Evolutionary conservation across 2,329 filamentous ascomycete species (phyloP), one percentile per base, ranked within the genome.

Genomic region (Ascochyta koolunga): DNA sequence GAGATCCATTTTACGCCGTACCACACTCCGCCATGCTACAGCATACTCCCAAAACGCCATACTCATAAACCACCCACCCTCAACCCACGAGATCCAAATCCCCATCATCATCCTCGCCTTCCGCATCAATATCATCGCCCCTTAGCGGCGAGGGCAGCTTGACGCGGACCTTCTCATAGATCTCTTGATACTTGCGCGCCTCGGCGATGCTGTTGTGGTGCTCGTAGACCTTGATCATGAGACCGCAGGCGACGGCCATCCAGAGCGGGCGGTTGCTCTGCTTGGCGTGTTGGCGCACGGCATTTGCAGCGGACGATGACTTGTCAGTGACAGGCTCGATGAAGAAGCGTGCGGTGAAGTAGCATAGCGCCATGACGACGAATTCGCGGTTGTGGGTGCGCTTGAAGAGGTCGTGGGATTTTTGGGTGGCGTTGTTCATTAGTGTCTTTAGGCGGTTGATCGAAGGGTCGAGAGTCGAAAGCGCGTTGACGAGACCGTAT

Each of bases 261-360:
- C 71, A 74, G 21, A 73, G 32, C 0, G 60, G 60, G 19, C 56
- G 65, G 15, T 60, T 39, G 15, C 49, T 59, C 9, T 61, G 50
- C 15, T 66, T 71, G 7, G 66, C 65, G 16, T 73, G 62, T 3
- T 59, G 59, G 7, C 66, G 47, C 40, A 58, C 73, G 41, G 61
- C 76, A 53, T 53, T 58, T 40, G 63, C 74, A 39, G 82, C 83
- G 54, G 81, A 80, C 38, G 82, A 76, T 2, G 85, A 76, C 60
- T 82, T 79, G 32, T 78, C 76, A 43, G 91, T 91, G 4, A 96
- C 86, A 13, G 93, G 88, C 54, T 89, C 89, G 39, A 88, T 87
- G 73, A 93, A 97, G 67, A 96, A 89, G 45, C 87, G 85, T 67
- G 84, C 86, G 46, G 89, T 89, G 89, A 97, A 96, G 60, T 95